Evolutionary conservation across 176 grass and related monocot species (phyloP).

Genomic region (Guadua angustifolia): DNA sequence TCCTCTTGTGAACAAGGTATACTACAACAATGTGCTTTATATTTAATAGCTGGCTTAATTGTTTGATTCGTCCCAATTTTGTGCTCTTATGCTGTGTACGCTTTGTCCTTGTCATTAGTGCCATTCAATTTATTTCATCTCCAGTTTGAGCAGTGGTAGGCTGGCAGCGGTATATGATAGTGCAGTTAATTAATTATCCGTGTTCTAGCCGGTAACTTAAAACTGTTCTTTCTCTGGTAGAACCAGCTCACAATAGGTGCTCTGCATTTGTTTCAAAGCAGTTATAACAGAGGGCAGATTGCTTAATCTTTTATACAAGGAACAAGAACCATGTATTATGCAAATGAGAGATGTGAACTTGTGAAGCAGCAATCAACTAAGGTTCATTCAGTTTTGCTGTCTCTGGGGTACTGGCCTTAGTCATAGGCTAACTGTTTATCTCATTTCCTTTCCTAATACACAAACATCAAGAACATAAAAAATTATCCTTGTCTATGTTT

Average conservation of each 20-base stretch:
- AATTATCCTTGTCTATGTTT: slow-evolving; percentile 24
- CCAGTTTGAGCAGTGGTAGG: not conserved
- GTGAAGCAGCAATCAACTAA: slow-evolving; percentile 7
- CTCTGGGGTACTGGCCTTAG: not conserved
- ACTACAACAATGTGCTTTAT: not conserved
- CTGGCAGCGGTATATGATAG: not conserved
- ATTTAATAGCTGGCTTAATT: not conserved
- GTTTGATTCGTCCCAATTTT: not conserved
- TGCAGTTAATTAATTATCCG: not conserved
- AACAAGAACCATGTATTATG: not conserved
- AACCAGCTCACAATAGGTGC: not conserved
- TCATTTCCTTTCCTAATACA: not conserved
- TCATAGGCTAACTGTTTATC: not conserved
- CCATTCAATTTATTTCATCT: not conserved
- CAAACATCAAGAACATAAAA: not conserved
- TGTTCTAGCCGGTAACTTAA: not conserved
- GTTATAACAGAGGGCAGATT: not conserved
- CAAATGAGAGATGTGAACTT: slow-evolving; percentile 11
- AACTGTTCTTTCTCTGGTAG: not conserved
- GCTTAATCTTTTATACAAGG: slow-evolving; percentile 20
- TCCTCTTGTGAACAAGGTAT: slow-evolving; percentile 58
- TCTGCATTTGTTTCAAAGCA: not conserved
- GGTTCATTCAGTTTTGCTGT: slow-evolving; percentile 4
- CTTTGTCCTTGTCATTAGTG: not conserved
- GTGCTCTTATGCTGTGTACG: not conserved